phyloP scores from a whole-genome alignment of 176 grass and related monocot species.

The Melocanna baccifera region DNA sequence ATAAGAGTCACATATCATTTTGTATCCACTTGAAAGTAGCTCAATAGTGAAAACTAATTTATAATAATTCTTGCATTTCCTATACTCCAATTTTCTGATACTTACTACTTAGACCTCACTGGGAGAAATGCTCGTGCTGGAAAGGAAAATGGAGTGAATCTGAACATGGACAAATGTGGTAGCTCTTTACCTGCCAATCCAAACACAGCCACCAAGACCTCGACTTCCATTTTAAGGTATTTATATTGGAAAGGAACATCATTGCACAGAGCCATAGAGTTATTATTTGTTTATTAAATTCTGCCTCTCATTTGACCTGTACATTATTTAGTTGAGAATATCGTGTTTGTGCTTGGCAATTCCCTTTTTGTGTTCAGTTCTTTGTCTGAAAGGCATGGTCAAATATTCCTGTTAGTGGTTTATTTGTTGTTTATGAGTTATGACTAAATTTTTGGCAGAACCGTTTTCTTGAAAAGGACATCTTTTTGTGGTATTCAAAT shows the following conservation, averaged over 20 bases:
- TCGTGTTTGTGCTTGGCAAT: neutral
- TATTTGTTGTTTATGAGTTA: neutral
- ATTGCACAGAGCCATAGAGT: neutral
- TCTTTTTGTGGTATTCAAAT: neutral
- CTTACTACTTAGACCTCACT: slow-evolving; percentile 43
- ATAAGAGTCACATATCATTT: neutral
- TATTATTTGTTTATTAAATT: neutral
- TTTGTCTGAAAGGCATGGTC: neutral
- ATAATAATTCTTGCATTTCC: neutral
- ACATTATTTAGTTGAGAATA: slow-evolving; percentile 9
- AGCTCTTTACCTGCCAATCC: slow-evolving; percentile 37
- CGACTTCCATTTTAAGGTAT: slow-evolving; percentile 58
- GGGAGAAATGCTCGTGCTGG: slow-evolving; percentile 50
- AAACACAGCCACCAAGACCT: slow-evolving; percentile 39
- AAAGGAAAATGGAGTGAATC: slow-evolving; percentile 64
- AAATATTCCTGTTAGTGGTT: neutral
- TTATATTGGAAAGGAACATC: neutral
- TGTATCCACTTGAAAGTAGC: slow-evolving; percentile 10
- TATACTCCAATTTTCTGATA: slow-evolving; percentile 9
- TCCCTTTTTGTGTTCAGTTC: neutral
- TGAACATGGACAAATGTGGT: slow-evolving; percentile 46
- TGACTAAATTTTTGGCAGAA: neutral
- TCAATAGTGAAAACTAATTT: neutral
- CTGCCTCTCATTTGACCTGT: neutral
- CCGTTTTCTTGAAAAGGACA: neutral